These are phyloP conservation scores for Colletotrichum graminicola DNA, from an alignment of 2,329 filamentous ascomycete genomes.

Conservation along the genomic window DNA sequence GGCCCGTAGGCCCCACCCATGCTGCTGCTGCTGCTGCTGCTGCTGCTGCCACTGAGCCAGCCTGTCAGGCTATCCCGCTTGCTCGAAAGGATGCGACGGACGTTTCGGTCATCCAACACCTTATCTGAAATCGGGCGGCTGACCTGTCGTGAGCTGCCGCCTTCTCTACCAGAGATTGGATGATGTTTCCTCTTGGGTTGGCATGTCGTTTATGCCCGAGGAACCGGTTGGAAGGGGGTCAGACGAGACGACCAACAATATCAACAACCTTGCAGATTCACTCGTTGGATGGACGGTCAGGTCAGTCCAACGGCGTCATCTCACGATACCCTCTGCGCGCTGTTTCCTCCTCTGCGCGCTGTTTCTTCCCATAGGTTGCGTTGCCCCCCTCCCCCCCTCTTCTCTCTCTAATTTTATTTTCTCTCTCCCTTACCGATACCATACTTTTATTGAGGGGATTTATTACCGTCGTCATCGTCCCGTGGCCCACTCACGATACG, in stretches of 20 bases:
- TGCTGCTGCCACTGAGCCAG: slow-evolving; percentile 11
- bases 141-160: not conserved
- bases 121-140: slow-evolving; percentile 12
- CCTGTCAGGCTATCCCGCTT: slow-evolving; percentile 4
- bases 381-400: not conserved
- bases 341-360: not conserved
- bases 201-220: slow-evolving; percentile 12
- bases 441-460: not conserved
- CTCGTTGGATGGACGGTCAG: not conserved
- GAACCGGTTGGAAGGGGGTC: not conserved
- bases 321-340: not conserved
- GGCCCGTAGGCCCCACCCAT: not conserved
- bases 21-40: no score
- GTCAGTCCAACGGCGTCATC: not conserved
- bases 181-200: slow-evolving; percentile 2
- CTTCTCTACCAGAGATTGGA: slow-evolving; percentile 20
- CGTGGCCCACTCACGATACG: not conserved
- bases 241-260: not conserved
- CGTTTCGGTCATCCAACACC: slow-evolving; percentile 22
- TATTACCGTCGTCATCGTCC: not conserved
- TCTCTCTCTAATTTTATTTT: no score
- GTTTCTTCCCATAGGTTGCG: not conserved
- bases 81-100: slow-evolving; percentile 6
- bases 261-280: not conserved
- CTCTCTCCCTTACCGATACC: not conserved